Evolutionary conservation across 2,329 filamentous ascomycete genomes (phyloP), one percentile per base, ranked within the genome.

Genomic region (Aaosphaeria arxii): DNA sequence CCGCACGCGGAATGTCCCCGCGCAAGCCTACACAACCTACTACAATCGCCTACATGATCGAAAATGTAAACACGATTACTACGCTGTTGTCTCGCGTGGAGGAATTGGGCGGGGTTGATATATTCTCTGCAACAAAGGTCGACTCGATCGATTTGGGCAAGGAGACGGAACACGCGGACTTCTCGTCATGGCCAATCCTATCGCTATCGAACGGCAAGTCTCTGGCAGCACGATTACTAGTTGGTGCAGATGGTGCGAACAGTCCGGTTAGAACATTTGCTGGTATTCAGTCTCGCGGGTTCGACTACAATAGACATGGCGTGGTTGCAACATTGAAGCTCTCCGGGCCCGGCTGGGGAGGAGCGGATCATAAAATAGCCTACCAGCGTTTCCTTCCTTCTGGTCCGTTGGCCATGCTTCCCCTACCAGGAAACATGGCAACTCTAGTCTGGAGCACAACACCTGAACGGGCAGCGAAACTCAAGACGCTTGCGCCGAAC

Each of bases 391-490:
- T 99, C 74, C 77, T 99, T 11, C 94, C 94, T 4, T 89, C 89
- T 0, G 94, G 94, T 0, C 94, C 94, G 0, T 84, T 97, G 44
- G 94, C 94, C 13, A 85, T 97, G 74, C 82, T 99, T 1, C 94
- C 94, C 1, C 76, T 99, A 6, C 94, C 94, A 0, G 88, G 88
- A 17, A 87, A 88, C 54, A 81, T 83, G 66, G 86, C 91, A 4
- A 91, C 90, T 1, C 77, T 99, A 4, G 94, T 99, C 13, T 99
- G 94, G 94, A 95, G 91, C 5, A 97, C 91, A 1, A 94, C 89
- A 0, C 87, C 91, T 0, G 78, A 84, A 46, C 85, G 89, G 51
- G 94, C 92, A 1, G 79, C 87, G 0, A 78, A 86, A 46, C 78
- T 99, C 38, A 96, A 95, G 75, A 81, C 80, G 35, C 78, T 99